These are phyloP conservation scores for Oleoguttula mirabilis DNA, from an alignment of 495 filamentous ascomycete species.

Conservation along the genomic window DNA sequence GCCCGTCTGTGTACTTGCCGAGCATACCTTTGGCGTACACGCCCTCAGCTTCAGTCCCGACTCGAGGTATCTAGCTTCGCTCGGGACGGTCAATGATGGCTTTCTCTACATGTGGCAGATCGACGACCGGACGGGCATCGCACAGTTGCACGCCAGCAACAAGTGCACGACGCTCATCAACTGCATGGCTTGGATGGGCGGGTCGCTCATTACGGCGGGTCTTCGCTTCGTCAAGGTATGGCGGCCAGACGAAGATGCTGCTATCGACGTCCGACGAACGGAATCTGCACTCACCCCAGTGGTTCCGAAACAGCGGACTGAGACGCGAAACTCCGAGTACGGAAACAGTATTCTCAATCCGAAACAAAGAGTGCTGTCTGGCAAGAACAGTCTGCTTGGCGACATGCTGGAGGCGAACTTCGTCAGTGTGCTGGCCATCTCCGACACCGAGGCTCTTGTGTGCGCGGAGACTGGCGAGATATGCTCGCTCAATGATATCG, in stretches of 20 bases:
- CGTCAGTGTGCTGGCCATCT: conserved; percentile 61
- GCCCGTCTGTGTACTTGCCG: conserved; percentile 72
- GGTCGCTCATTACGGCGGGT: conserved; percentile 58
- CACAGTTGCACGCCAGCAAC: conserved; percentile 79
- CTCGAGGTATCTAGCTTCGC: conserved; percentile 73
- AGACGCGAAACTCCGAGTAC: conserved; percentile 30
- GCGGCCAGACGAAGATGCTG: conserved; percentile 54
- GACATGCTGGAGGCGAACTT: conserved; percentile 72
- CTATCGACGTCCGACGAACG: conserved; percentile 34
- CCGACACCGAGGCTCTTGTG: conserved; percentile 49
- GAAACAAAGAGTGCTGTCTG: conserved; percentile 34
- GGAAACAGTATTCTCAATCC: conserved; percentile 32
- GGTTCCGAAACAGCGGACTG: conserved; percentile 5
- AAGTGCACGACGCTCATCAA: conserved; percentile 79
- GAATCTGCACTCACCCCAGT: conserved; percentile 22
- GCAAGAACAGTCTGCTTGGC: conserved; percentile 60
- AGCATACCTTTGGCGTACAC: conserved; percentile 82
- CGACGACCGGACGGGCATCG: conserved; percentile 69
- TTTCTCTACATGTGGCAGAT: conserved; percentile 89
- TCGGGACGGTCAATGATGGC: conserved; percentile 82
- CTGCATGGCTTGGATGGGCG: conserved; percentile 80
- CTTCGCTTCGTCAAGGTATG: conserved; percentile 90
- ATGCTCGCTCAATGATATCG: conserved; percentile 68
- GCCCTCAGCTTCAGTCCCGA: conserved; percentile 82
- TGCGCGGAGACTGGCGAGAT: conserved; percentile 63